Base-by-base conservation (phyloP, 164 flowering plant species). In the Chimonanthus praecox region DNA sequence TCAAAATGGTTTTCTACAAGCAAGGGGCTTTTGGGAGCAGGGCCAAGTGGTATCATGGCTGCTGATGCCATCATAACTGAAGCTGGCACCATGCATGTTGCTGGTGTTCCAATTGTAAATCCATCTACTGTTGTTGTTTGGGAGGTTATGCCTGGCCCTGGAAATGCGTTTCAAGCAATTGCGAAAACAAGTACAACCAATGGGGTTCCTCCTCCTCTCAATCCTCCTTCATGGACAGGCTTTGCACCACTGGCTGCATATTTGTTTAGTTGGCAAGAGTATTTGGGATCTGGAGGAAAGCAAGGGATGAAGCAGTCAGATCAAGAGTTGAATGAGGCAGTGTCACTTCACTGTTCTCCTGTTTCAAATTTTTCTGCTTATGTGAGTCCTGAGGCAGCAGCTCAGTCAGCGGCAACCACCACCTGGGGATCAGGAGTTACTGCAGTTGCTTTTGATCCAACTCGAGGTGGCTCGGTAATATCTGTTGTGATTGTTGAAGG, bases 341-440 rank as follows among this genome's bases (percentile, higher is more conserved):
- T 92, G 11, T 80, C 90, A 68, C 94, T 96, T 77, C 91, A 92
- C 82, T 96, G 99, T 78, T 94, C 97, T 20, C 99, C 99, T 51
- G 98, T 96, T 71, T 96, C 99, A 75, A 96, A 96, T 81, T 94
- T 96, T 80, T 96, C 99, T 73, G 99, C 98, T 11, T 96, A 96
- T 82, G 99, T 96, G 77, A 90, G 93, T 81, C 98, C 99, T 50
- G 99, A 96, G 77, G 92, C 97, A 75, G 97, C 99, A 64, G 87
- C 97, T 71, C 97, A 90, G 72, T 87, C 94, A 77, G 90, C 94
- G 47, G 92, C 97, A 77, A 92, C 98, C 45, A 96, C 99, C 60
- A 96, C 99, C 33, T 96, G 99, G 99, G 99, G 99, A 64, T 94
- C 99, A 82, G 98, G 99, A 49, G 98, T 94, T 61, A 94, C 97